Percentiles rank a stretch among this genome's conserved stretches.
Conservation (phyloP, 345 rosid genomes). For the Abelmoschus esculentus region DNA sequence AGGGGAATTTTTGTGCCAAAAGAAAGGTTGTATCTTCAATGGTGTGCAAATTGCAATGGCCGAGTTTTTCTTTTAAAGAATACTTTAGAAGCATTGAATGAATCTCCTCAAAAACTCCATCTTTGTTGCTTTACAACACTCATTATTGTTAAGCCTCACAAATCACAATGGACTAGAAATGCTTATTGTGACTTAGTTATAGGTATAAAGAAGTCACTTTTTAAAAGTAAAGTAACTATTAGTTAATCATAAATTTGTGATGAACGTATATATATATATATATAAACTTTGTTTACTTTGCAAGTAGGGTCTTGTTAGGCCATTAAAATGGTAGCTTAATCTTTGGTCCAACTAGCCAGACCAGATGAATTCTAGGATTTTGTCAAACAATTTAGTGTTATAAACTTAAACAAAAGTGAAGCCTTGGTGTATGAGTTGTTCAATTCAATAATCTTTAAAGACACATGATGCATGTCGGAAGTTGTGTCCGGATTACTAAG, state of each 20-base stretch:
- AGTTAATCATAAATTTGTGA: too few species aligned
- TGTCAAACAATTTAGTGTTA: conserved; percentile 6
- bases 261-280: too few species aligned
- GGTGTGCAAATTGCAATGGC: background rate
- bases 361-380: conserved; percentile 25
- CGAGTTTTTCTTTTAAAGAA: too few species aligned
- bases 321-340: background rate
- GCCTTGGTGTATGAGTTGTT: too few species aligned
- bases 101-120: conserved; percentile 28
- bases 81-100: conserved; percentile 16
- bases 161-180: background rate
- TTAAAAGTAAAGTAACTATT: too few species aligned
- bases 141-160: conserved; percentile 25
- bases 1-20: conserved; percentile 16
- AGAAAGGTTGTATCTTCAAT: conserved; percentile 13
- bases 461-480: conserved; percentile 78
- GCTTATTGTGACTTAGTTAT: too few species aligned
- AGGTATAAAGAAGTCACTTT: too few species aligned
- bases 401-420: too few species aligned
- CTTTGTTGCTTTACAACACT: conserved; percentile 31
- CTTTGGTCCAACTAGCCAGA: conserved; percentile 10
- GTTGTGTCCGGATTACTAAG: conserved; percentile 45
- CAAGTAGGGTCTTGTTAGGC: too few species aligned
- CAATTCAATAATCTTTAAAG: too few species aligned
- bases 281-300: too few species aligned